Conservation (phyloP, 208 protist genomes). For the Lotmaria passim region DNA sequence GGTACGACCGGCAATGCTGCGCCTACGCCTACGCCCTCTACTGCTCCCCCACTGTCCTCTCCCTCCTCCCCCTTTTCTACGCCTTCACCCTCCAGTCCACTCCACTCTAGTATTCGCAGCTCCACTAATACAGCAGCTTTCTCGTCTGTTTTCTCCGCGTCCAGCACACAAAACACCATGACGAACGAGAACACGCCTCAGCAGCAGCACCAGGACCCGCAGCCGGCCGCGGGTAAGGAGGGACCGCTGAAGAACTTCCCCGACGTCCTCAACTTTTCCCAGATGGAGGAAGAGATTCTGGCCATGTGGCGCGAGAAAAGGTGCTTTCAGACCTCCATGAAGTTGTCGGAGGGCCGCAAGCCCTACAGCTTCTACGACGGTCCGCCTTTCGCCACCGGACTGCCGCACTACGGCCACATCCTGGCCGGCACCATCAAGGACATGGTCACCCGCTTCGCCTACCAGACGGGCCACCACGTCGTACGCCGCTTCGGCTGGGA, state of each 20-base stretch:
- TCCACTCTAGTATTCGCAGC: conserved; percentile 18
- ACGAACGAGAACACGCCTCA: conserved; percentile 1
- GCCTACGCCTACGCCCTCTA: conserved; percentile 28
- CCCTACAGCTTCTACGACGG: conserved; percentile 99
- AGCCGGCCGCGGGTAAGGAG: not conserved
- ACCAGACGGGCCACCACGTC: conserved; percentile 98
- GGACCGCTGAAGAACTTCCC: conserved; percentile 68
- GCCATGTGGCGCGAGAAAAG: conserved; percentile 96
- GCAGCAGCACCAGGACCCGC: conserved; percentile 24
- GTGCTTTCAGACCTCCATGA: conserved; percentile 96
- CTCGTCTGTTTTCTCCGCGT: not conserved
- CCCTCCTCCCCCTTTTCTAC: conserved; percentile 1
- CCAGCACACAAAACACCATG: not conserved
- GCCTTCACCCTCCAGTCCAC: conserved; percentile 9
- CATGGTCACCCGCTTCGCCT: conserved; percentile 98
- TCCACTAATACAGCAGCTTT: not conserved
- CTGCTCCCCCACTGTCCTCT: conserved; percentile 28
- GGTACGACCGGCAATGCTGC: conserved; percentile 9
- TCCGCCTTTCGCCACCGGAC: conserved; percentile 99
- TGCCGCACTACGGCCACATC: conserved; percentile 99
- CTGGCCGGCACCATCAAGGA: conserved; percentile 99
- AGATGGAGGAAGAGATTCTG: conserved; percentile 95
- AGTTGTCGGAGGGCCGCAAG: conserved; percentile 90
- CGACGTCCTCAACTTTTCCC: conserved; percentile 90
- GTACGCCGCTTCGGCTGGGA: conserved; percentile 99